These are phyloP conservation scores for Ceratobasidium sp. DNA, from an alignment of 1,284 basidiomycete species.

Conservation along the genomic window DNA sequence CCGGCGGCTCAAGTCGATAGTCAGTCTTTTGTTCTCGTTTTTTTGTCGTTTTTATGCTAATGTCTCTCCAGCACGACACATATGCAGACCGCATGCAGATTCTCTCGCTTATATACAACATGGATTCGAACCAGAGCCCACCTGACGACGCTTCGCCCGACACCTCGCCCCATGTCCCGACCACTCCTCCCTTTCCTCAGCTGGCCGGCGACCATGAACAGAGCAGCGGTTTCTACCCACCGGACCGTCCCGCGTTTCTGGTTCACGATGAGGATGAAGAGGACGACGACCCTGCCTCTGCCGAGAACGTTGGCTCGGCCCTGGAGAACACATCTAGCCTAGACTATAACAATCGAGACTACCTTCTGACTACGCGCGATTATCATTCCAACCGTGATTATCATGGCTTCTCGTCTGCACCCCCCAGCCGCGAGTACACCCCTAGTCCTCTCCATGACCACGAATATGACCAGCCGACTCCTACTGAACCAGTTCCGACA, in stretches of 20 bases:
- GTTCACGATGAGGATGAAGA: constrained; percentile 32
- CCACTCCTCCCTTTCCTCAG: background rate
- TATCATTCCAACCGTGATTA: constrained; percentile 5
- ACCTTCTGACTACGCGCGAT: constrained; percentile 45
- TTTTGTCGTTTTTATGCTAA: constrained; percentile 35
- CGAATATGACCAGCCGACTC: constrained; percentile 28
- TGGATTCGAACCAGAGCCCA: constrained; percentile 47
- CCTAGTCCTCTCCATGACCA: constrained; percentile 13
- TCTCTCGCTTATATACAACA: constrained; percentile 82
- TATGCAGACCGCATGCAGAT: constrained; percentile 90
- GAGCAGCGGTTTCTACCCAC: constrained; percentile 24
- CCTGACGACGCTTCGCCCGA: constrained; percentile 8
- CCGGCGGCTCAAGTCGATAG: constrained; percentile 77
- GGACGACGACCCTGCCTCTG: constrained; percentile 46
- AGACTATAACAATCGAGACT: constrained; percentile 47
- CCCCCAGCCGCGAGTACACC: constrained; percentile 15
- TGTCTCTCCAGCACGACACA: constrained; percentile 72
- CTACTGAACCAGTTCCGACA: constrained; percentile 5
- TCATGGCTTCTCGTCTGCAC: background rate
- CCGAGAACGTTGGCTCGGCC: constrained; percentile 57
- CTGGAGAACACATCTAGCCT: constrained; percentile 56
- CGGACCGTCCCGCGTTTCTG: background rate
- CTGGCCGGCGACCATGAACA: constrained; percentile 15
- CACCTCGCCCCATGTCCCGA: constrained; percentile 5
- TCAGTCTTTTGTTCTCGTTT: constrained; percentile 55